Evolutionary conservation across 208 protist species (phyloP).

Genomic region (Crithidia expoeki): DNA sequence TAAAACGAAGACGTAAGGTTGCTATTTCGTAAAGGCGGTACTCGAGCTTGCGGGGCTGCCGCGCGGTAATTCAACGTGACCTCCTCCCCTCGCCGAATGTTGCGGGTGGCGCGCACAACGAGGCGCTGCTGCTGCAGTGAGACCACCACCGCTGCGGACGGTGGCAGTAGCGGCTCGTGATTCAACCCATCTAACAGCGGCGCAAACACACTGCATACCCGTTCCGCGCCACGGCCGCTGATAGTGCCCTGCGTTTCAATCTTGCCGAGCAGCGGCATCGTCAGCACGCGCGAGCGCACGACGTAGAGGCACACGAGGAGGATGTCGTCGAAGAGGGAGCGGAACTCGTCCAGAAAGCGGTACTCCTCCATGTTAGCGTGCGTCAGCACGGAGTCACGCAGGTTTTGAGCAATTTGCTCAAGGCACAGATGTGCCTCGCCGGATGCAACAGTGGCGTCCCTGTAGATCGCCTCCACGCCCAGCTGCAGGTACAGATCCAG

Average conservation of each 20-base stretch:
- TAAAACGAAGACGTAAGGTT: neutral
- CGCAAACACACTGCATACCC: constrained; percentile 49
- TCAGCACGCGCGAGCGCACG: constrained; percentile 64
- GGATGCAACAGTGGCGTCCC: constrained; percentile 14
- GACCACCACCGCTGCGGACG: constrained; percentile 60
- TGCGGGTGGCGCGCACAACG: constrained; percentile 66
- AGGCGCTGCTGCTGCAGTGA: constrained; percentile 36
- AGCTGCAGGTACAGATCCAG: constrained; percentile 42
- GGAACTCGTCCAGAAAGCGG: constrained; percentile 52
- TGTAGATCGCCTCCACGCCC: constrained; percentile 69
- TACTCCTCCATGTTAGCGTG: constrained; percentile 62
- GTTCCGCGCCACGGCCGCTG: neutral
- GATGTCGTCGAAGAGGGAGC: constrained; percentile 53
- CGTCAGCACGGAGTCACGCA: constrained; percentile 69
- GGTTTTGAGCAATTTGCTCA: constrained; percentile 71
- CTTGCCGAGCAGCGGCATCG: constrained; percentile 43
- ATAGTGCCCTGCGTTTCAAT: neutral
- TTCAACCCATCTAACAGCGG: constrained; percentile 76
- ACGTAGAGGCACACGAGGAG: constrained; percentile 75
- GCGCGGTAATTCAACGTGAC: constrained; percentile 71
- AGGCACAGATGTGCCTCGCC: constrained; percentile 60
- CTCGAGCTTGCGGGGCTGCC: neutral
- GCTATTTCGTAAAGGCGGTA: neutral
- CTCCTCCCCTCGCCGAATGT: constrained; percentile 56
- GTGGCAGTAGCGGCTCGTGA: constrained; percentile 33